A percentile compares a stretch with the other conserved stretches of the same genome.
phyloP scores from a whole-genome alignment of 1,284 basidiomycete genomes.

The Mycena sp. region DNA sequence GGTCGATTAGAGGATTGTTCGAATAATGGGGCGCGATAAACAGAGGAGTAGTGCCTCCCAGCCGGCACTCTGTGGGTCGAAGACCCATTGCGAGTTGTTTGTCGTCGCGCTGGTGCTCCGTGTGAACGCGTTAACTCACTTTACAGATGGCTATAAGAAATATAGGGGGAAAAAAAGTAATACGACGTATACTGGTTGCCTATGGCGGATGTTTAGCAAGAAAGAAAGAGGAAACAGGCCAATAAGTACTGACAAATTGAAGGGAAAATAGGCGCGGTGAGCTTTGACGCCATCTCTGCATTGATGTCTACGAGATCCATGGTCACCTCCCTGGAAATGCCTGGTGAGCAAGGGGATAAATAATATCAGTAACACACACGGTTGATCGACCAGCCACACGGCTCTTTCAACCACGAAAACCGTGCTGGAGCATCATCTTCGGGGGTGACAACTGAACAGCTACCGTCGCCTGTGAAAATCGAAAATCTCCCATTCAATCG shows the following conservation, averaged over 20 bases:
- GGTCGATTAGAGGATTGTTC: neutral
- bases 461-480: conserved; percentile 31
- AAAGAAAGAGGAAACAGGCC: neutral
- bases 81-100: conserved; percentile 19
- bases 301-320: too few relatives aligned
- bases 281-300: too few relatives aligned
- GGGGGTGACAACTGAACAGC: neutral
- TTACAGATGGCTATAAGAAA: neutral
- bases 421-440: neutral
- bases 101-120: conserved; percentile 8
- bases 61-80: too few relatives aligned
- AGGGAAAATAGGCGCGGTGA: conserved; percentile 24
- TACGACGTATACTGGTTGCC: conserved; percentile 14
- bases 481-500: conserved; percentile 20
- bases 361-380: neutral
- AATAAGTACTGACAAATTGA: conserved; percentile 1
- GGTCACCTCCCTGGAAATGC: too few relatives aligned
- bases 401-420: conserved; percentile 24
- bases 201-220: neutral
- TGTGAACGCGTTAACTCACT: conserved; percentile 22
- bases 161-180: neutral
- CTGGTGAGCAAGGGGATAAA: too few relatives aligned
- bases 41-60: too few relatives aligned
- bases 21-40: too few relatives aligned
- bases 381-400: conserved; percentile 24